A percentile compares a stretch with the other conserved stretches of the same genome.
Evolutionary conservation across 257 asterid species (phyloP).

Genomic region (Nyctanthes arbortristis): DNA sequence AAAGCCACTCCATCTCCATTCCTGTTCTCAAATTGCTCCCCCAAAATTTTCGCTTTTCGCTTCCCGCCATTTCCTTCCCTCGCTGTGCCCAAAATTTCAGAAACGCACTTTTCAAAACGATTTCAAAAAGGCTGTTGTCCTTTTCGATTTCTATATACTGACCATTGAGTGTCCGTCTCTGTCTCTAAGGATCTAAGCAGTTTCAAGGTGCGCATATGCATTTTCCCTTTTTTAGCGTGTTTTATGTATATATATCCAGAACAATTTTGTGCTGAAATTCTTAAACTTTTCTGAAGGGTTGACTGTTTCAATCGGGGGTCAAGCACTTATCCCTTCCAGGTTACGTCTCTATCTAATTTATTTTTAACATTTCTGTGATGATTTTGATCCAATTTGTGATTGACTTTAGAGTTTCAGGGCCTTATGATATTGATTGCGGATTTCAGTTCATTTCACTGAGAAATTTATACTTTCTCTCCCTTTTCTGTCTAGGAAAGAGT

Average conservation of each 20-base stretch:
- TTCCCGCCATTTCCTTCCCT: conserved; percentile 35
- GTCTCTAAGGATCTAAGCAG: no score
- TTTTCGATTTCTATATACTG: conserved; percentile 7
- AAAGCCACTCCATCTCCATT: not conserved
- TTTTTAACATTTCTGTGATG: not conserved
- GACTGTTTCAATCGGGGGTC: conserved; percentile 4
- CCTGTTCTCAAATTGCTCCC: conserved; percentile 22
- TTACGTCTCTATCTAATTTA: conserved; percentile 19
- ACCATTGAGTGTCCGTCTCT: conserved; percentile 11
- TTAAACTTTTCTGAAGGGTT: conserved; percentile 2
- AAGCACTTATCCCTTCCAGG: conserved; percentile 22
- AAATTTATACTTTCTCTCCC: not conserved
- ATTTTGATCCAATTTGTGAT: not conserved
- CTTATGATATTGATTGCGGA: not conserved
- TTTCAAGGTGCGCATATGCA: conserved; percentile 17
- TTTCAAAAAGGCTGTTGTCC: not conserved
- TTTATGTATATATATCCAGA: not conserved
- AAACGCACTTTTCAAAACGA: not conserved
- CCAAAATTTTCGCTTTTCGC: conserved; percentile 23
- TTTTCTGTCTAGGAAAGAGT: conserved; percentile 5
- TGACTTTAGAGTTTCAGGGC: not conserved
- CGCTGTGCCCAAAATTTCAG: conserved; percentile 16
- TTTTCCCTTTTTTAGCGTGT: conserved; percentile 12
- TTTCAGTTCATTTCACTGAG: not conserved
- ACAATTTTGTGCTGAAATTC: conserved; percentile 5